These are phyloP conservation scores for Cyamopsis tetragonoloba DNA, from an alignment of 306 rosid species.

Conservation along the genomic window DNA sequence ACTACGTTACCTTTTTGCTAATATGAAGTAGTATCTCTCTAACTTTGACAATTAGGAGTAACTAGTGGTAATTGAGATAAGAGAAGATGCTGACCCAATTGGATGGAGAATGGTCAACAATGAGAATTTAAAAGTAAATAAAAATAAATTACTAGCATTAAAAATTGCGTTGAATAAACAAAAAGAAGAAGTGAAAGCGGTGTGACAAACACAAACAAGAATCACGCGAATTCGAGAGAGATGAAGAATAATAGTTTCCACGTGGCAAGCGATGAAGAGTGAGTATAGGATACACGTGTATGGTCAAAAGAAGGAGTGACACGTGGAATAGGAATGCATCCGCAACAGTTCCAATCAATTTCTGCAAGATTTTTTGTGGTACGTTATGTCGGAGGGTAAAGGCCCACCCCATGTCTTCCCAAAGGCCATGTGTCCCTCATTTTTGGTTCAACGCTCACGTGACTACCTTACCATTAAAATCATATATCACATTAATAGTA, in stretches of 20 bases:
- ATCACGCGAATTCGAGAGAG: constrained; percentile 34
- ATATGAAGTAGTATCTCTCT: no score
- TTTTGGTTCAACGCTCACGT: no score
- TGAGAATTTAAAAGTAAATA: no score
- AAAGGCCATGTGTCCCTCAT: constrained; percentile 33
- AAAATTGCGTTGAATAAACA: no score
- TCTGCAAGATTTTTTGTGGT: constrained; percentile 15
- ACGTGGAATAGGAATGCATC: constrained; percentile 8
- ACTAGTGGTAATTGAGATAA: no score
- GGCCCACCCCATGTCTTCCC: background rate
- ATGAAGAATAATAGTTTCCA: background rate
- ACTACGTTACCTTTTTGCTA: no score
- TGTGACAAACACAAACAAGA: background rate
- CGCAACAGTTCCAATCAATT: constrained; percentile 6
- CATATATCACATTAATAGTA: no score
- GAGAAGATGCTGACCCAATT: no score
- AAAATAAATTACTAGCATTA: no score
- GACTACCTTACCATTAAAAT: no score
- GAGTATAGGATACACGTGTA: constrained; percentile 31
- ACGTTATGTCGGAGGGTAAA: constrained; percentile 28
- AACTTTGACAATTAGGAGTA: no score
- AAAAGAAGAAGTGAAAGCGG: background rate
- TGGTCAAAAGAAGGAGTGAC: constrained; percentile 30
- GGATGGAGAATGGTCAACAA: no score
- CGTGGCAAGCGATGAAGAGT: background rate